These are phyloP conservation scores for Candida coquimbonensis DNA, from an alignment of 805 yeast genomes.

Conservation along the genomic window DNA sequence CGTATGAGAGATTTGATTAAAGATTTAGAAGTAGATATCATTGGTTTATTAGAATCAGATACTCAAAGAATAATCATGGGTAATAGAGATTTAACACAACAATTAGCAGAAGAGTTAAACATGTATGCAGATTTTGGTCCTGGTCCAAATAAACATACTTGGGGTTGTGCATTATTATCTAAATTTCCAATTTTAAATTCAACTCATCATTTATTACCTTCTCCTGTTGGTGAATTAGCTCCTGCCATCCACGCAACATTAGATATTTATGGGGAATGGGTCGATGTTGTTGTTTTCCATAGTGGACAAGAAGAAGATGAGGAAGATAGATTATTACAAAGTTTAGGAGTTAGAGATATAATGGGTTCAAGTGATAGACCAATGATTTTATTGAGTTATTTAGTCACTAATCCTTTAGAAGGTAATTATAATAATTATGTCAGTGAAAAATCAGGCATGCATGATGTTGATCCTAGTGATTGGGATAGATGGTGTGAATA, in stretches of 20 bases:
- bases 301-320: conserved; percentile 97
- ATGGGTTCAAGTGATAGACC: conserved; percentile 84
- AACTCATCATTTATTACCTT: conserved; percentile 85
- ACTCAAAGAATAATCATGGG: conserved; percentile 94
- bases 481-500: conserved; percentile 99
- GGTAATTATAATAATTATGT: conserved; percentile 94
- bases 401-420: conserved; percentile 79
- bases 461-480: conserved; percentile 87
- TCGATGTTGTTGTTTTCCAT: conserved; percentile 95
- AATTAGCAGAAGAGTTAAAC: conserved; percentile 83
- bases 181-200: conserved; percentile 91
- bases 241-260: conserved; percentile 97
- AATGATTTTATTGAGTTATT: conserved; percentile 77
- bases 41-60: conserved; percentile 88
- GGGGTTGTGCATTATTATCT: conserved; percentile 93
- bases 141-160: conserved; percentile 95
- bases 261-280: conserved; percentile 77
- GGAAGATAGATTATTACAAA: conserved; percentile 86
- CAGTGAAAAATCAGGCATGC: conserved; percentile 76
- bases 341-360: conserved; percentile 63
- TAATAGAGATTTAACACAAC: conserved; percentile 87
- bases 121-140: conserved; percentile 98
- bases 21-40: conserved; percentile 85
- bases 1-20: conserved; percentile 78
- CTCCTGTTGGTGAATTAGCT: conserved; percentile 96